Base-by-base conservation (phyloP, 2,329 filamentous ascomycete genomes). In the Chalaropsis thielavioides region DNA sequence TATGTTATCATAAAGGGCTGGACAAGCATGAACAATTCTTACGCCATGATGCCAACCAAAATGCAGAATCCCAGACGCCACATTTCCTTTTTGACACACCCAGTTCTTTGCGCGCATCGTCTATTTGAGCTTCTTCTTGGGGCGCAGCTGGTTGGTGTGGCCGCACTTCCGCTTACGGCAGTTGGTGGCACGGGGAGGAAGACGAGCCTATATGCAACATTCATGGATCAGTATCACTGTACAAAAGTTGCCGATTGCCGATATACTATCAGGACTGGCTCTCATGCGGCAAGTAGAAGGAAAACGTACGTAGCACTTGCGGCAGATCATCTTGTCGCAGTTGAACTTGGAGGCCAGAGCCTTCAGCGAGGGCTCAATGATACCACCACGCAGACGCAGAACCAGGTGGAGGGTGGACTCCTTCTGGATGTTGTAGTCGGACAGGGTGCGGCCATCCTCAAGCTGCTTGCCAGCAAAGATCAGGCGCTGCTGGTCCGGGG, bases 241-340 rank as follows among this genome's bases (percentile, higher is more conserved):
- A 31, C 6, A 11, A 46, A 49, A 6, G 35, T 38, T 8, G 13
- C 13, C 38, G 19, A 15, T 38, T 8, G 13, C 13, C 38, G 19
- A 15, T 19, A 4, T 3, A 19, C 15, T 19, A 13, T 38, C 8
- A 17, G n/a, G 5, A 17, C 15, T n/a, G 54, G 27, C 3, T 35
- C 11, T 8, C 2, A 58, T 35, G 17, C 15, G 31, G 10, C 27
- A 22, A 19, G 54, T 7, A 38, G n/a, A 58, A 38, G 17, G 61
- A 67, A 59, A 66, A 86, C 88, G 74, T 87, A 94, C 90, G 81
- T 97, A 97, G 89, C 94, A 99, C 89, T 99, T 97, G 85, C 94
- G 92, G 90, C 94, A 97, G 81, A 97, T 96, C 88, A 92, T 92
- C 88, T 96, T 96, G 73, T 97, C 94, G 89, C 92, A 97, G 88